Base-by-base conservation (phyloP, 805 yeast species). In the Ogataea wickerhamii region DNA sequence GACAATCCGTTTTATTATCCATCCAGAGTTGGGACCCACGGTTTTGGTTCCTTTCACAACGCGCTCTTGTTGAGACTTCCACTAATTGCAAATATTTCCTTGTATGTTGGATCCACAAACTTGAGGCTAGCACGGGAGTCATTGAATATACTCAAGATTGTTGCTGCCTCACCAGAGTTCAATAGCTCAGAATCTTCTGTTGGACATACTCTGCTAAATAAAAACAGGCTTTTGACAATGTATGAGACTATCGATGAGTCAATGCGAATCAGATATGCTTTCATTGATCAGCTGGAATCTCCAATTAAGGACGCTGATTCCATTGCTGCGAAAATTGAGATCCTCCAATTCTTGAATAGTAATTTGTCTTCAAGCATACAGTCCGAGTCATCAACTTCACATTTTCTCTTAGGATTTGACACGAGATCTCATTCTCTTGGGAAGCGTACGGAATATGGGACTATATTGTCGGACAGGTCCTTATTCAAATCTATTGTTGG, bases 241-340 rank as follows among this genome's bases (percentile, higher is more conserved):
- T 71, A 84, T 37, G 83, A 81, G 50, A 81, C 88, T 12, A 76
- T 84, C 22, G 86, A 86, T 48, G 96, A 89, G 48, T 78, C 95
- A 0, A 65, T 73, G 2, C 71, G 89, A 47, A 83, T 91, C 26
- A 76, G 83, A 43, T 76, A 74, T 48, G 78, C 87, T 0, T 79
- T 88, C 42, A 78, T 86, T 28, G 74, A 77, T 28, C 95, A 87
- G 52, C 51, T 82, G 17, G 80, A 74, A 30, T 50, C 76, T 5
- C 66, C 49, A 6, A 66, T 71, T 27, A 59, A 61, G 1, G 47
- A 53, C n/a, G 58, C 64, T 6, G 61, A 66, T 5, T 62, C 64
- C 13, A 57, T 80, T 23, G 64, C 61, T 4, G 53, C 78, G 11
- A 87, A 87, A 52, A 55, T 77, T 21, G 70, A 72, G 12, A 58